Conservation (phyloP, 352 stramenopile genomes). For the Globisporangium paddicum region DNA sequence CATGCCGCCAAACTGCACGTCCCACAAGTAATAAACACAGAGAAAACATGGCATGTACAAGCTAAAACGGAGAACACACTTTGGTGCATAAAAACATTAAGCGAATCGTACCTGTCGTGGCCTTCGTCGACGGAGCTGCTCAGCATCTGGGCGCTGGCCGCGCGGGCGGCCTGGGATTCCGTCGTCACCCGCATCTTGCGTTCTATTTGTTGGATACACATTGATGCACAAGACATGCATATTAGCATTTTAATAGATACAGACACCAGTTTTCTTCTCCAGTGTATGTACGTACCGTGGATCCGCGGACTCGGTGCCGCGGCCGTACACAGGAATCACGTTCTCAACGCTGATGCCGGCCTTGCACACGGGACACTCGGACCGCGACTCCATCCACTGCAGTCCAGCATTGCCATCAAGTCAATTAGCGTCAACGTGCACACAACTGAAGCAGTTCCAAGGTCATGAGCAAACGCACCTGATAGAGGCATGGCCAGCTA, state of each 20-base stretch:
- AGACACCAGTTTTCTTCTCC: too few relatives aligned
- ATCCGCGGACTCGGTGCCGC: constrained; percentile 66
- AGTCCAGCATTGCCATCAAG: neutral
- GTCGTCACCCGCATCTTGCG: constrained; percentile 18
- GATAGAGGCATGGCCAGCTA: constrained; percentile 85
- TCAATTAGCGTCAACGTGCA: neutral
- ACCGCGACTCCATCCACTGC: constrained; percentile 74
- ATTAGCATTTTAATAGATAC: neutral
- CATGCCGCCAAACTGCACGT: constrained; percentile 35
- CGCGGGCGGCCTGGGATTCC: constrained; percentile 50
- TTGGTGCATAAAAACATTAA: too few relatives aligned
- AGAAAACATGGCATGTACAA: too few relatives aligned
- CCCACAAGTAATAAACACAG: too few relatives aligned
- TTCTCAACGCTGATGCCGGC: constrained; percentile 87
- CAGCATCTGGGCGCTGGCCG: constrained; percentile 55
- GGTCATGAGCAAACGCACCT: constrained; percentile 43
- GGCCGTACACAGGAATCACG: constrained; percentile 85
- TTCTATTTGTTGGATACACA: constrained; percentile 9
- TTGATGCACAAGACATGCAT: neutral
- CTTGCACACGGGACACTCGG: constrained; percentile 90
- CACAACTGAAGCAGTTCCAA: neutral
- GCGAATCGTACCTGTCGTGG: constrained; percentile 38
- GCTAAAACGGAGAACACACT: too few relatives aligned
- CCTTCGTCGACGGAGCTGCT: constrained; percentile 48
- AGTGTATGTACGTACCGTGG: constrained; percentile 37